Evolutionary conservation across 768 basidiomycete species (phyloP).

Genomic region (Kwoniella sp.): DNA sequence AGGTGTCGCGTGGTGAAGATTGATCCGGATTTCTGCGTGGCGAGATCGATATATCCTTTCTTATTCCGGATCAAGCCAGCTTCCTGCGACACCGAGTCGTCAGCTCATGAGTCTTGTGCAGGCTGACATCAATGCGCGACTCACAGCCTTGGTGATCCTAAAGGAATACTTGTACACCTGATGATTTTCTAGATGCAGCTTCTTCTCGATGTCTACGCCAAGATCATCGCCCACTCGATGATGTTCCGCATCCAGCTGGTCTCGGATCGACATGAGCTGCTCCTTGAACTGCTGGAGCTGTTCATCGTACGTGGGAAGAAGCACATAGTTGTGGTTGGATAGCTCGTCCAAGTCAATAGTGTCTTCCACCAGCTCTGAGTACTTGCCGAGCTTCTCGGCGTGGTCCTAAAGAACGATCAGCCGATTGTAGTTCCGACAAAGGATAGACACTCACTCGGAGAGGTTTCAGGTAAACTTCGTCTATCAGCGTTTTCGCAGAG

Average conservation of each 20-base stretch:
- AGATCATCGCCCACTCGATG: conserved; percentile 64
- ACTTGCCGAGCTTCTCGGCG: conserved; percentile 64
- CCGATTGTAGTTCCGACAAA: neutral
- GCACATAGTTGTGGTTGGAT: conserved; percentile 70
- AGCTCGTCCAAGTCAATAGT: conserved; percentile 87
- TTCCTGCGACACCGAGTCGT: conserved; percentile 59
- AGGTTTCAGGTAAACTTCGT: conserved; percentile 62
- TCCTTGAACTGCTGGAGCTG: conserved; percentile 65
- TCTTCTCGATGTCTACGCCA: conserved; percentile 82
- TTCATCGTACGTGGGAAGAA: conserved; percentile 85
- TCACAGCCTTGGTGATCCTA: conserved; percentile 80
- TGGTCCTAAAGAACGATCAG: conserved; percentile 56
- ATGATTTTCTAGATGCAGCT: conserved; percentile 90
- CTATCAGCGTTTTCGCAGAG: conserved; percentile 58
- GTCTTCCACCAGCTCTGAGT: conserved; percentile 89
- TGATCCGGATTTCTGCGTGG: conserved; percentile 76
- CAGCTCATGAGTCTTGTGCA: too few relatives aligned
- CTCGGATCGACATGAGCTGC: conserved; percentile 66
- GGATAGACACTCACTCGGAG: conserved; percentile 56
- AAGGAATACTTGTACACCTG: conserved; percentile 87
- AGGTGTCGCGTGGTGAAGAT: conserved; percentile 79
- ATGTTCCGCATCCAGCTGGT: conserved; percentile 80
- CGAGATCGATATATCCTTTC: conserved; percentile 74
- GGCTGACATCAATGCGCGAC: too few relatives aligned
- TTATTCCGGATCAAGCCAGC: conserved; percentile 63